A percentile compares a stretch with the other conserved stretches of the same genome.
Evolutionary conservation across 2,329 filamentous ascomycete species (phyloP).

Genomic region (Remersonia thermophila): DNA sequence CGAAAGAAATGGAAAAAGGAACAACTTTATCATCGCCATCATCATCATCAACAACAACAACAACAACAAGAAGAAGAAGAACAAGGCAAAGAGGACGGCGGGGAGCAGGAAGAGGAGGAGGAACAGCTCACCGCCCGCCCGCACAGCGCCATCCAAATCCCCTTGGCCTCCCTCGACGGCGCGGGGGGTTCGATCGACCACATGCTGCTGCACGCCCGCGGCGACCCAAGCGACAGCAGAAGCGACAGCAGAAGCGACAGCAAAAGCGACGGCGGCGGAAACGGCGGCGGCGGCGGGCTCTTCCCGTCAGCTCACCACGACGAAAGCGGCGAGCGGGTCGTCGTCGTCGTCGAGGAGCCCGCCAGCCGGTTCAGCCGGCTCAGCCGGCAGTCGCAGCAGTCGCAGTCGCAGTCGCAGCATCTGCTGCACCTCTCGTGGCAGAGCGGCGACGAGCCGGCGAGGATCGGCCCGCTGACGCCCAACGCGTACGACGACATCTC

Average conservation of each 20-base stretch:
- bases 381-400: neutral
- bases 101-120: conserved; percentile 10
- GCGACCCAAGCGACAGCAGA: too few relatives aligned
- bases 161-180: too few relatives aligned
- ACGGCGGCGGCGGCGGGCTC: neutral
- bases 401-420: conserved; percentile 6
- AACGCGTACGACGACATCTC: conserved; percentile 51
- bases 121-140: conserved; percentile 17
- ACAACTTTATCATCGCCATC: too few relatives aligned
- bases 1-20: too few relatives aligned
- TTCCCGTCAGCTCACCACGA: neutral
- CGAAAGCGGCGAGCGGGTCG: too few relatives aligned
- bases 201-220: too few relatives aligned
- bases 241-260: neutral
- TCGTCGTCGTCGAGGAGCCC: too few relatives aligned
- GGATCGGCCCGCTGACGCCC: conserved; percentile 40
- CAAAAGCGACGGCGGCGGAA: conserved; percentile 5
- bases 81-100: neutral
- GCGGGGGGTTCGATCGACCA: too few relatives aligned
- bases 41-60: too few relatives aligned
- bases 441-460: conserved; percentile 8
- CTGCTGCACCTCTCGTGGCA: too few relatives aligned
- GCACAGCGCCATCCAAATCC: conserved; percentile 9
- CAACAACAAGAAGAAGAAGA: neutral
- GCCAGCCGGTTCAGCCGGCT: neutral